These are phyloP conservation scores for Tricholoma matsutake DNA, from an alignment of 768 basidiomycete species.

Conservation along the genomic window DNA sequence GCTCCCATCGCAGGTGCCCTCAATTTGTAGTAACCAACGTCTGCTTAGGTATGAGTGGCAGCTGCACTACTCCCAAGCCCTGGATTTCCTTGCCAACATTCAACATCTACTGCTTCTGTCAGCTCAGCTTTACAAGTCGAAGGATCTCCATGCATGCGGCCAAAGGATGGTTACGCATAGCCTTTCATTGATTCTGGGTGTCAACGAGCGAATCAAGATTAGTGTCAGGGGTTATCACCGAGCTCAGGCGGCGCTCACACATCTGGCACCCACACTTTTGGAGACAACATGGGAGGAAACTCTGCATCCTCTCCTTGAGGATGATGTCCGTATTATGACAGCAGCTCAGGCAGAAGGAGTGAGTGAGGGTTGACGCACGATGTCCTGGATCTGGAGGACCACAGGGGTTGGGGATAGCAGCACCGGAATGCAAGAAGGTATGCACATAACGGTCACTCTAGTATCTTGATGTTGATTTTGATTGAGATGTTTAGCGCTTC, in stretches of 20 bases:
- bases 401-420: no score
- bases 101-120: conserved; percentile 11
- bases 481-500: not conserved
- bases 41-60: conserved; percentile 11
- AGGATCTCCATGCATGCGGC: not conserved
- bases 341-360: no score
- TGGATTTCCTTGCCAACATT: not conserved
- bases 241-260: not conserved
- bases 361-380: no score
- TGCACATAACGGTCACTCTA: not conserved
- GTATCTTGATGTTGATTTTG: not conserved
- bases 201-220: not conserved
- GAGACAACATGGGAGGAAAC: no score
- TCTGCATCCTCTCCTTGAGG: no score
- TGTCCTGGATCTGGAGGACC: no score
- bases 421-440: not conserved
- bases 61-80: not conserved
- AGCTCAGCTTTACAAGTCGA: not conserved
- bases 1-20: not conserved
- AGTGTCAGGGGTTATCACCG: not conserved
- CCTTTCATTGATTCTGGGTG: not conserved
- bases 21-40: not conserved
- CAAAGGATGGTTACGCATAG: no score
- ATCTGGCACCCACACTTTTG: not conserved
- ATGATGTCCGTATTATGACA: not conserved